These are phyloP conservation scores for Rhodosporidiobolus sp. DNA, from an alignment of 768 basidiomycete genomes.

Conservation along the genomic window DNA sequence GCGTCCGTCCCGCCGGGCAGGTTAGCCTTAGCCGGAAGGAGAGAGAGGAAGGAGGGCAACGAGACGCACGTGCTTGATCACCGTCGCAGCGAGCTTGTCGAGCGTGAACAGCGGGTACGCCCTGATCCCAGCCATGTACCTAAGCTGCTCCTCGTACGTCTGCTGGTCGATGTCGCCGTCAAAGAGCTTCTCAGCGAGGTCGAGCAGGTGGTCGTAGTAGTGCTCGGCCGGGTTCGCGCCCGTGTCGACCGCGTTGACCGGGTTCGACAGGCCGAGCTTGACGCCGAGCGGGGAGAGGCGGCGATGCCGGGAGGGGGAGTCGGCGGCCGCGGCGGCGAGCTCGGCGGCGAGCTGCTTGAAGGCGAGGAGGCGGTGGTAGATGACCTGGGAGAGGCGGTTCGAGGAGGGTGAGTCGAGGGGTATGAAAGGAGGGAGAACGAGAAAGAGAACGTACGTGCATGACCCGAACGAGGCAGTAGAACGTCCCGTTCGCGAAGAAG, in stretches of 20 bases:
- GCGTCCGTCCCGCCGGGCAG: constrained; percentile 51
- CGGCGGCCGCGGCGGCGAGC: constrained; percentile 55
- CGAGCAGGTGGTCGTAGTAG: constrained; percentile 84
- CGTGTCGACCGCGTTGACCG: constrained; percentile 57
- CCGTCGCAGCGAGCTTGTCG: constrained; percentile 84
- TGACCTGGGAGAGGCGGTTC: constrained; percentile 56
- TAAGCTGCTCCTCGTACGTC: constrained; percentile 90
- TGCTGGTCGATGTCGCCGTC: constrained; percentile 85
- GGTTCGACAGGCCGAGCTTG: constrained; percentile 59
- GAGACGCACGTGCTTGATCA: constrained; percentile 81
- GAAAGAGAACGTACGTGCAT: constrained; percentile 65
- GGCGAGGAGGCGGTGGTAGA: constrained; percentile 80
- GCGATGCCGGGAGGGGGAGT: constrained; percentile 44
- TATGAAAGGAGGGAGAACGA: background rate
- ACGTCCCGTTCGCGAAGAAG: constrained; percentile 88
- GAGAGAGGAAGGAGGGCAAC: background rate
- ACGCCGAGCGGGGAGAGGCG: constrained; percentile 42
- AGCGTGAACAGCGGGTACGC: constrained; percentile 89
- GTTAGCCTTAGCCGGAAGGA: background rate
- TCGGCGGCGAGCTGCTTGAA: constrained; percentile 79
- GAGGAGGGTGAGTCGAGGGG: background rate
- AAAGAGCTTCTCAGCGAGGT: constrained; percentile 88
- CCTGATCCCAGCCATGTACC: constrained; percentile 91
- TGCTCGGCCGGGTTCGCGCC: constrained; percentile 56
- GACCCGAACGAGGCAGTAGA: constrained; percentile 83